These are phyloP conservation scores for Colletotrichum sp. DNA, from an alignment of 2,329 filamentous ascomycete genomes.

Conservation along the genomic window DNA sequence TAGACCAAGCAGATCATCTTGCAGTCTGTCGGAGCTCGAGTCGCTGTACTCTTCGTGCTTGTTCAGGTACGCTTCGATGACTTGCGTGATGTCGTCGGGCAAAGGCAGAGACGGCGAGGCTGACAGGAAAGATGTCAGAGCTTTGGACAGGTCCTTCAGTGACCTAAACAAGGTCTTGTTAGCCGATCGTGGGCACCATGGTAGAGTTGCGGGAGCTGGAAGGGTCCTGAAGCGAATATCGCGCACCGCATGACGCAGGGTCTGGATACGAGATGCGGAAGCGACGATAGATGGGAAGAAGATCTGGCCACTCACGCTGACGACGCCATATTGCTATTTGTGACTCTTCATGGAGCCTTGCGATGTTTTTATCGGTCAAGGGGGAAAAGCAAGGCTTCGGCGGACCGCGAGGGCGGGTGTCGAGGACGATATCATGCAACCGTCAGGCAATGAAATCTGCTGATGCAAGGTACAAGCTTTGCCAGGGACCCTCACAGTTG, in stretches of 20 bases:
- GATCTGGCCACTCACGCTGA: conserved; percentile 28
- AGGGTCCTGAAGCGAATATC: neutral
- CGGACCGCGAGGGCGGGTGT: neutral
- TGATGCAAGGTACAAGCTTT: conserved; percentile 23
- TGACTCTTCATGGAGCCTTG: conserved; percentile 17
- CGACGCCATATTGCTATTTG: conserved; percentile 28
- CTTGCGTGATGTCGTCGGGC: conserved; percentile 66
- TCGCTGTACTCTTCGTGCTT: conserved; percentile 74
- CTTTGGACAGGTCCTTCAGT: conserved; percentile 66
- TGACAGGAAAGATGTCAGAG: conserved; percentile 54
- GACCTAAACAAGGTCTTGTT: conserved; percentile 42
- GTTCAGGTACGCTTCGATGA: conserved; percentile 71
- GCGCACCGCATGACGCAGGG: conserved; percentile 8
- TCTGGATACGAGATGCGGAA: neutral
- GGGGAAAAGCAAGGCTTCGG: neutral
- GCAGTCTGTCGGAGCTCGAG: conserved; percentile 69
- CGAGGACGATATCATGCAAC: conserved; percentile 16
- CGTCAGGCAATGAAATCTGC: conserved; percentile 20
- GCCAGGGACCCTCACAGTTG: conserved; percentile 10
- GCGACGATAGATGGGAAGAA: neutral
- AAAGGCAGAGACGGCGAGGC: conserved; percentile 63
- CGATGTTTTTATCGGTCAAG: neutral
- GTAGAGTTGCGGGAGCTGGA: neutral
- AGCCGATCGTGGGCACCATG: neutral
- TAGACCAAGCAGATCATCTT: conserved; percentile 73